phyloP scores from a whole-genome alignment of 2,329 filamentous ascomycete species.

The Trichothecium roseum region DNA sequence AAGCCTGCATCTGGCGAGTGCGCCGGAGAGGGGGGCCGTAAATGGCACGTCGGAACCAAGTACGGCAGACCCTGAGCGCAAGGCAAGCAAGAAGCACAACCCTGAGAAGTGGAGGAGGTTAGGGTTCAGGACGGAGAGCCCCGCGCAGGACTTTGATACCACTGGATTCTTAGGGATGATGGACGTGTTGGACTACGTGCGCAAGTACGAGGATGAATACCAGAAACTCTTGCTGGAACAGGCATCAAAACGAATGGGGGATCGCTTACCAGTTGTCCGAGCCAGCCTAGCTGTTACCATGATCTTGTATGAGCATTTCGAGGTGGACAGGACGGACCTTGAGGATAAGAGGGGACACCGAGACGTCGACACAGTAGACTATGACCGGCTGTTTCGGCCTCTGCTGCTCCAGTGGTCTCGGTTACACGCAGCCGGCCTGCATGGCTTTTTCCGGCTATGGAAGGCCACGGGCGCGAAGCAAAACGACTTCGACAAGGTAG shows the following conservation, averaged over 20 bases:
- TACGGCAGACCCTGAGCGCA: constrained; percentile 21
- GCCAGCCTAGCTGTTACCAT: constrained; percentile 80
- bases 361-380: constrained; percentile 62
- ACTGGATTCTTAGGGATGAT: constrained; percentile 93
- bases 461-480: constrained; percentile 74
- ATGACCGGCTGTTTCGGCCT: constrained; percentile 80
- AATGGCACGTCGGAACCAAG: constrained; percentile 24
- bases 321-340: constrained; percentile 73
- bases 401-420: constrained; percentile 87
- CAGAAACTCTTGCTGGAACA: constrained; percentile 90
- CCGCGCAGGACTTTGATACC: constrained; percentile 72
- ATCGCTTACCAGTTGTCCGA: constrained; percentile 78
- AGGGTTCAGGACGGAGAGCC: constrained; percentile 85
- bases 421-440: constrained; percentile 73
- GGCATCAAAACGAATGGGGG: constrained; percentile 55
- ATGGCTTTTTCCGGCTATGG: constrained; percentile 87
- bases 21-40: constrained; percentile 42
- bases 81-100: constrained; percentile 62
- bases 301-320: constrained; percentile 90
- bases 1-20: constrained; percentile 73
- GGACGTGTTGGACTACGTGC: constrained; percentile 90
- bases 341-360: constrained; percentile 71
- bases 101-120: constrained; percentile 88
- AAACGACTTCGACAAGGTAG: constrained; percentile 89
- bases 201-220: constrained; percentile 84